Evolutionary conservation across 768 basidiomycete genomes (phyloP).

Genomic region (Termitomyces sp.): DNA sequence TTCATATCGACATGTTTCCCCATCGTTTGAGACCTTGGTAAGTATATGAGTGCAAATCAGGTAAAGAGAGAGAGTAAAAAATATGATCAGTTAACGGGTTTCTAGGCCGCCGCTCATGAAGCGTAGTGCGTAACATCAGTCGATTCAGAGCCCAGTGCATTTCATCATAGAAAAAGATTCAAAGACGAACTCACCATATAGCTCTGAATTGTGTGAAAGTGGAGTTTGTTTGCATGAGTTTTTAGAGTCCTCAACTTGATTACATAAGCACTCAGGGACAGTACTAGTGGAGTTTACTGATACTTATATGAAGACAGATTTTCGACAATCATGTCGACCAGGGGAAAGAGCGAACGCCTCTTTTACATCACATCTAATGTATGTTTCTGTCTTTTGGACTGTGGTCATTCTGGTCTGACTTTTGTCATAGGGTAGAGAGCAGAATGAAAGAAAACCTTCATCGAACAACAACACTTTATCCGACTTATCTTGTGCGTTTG

Average conservation of each 20-base stretch:
- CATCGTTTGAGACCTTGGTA: too few relatives aligned
- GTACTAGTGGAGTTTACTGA: too few relatives aligned
- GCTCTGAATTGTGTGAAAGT: not conserved
- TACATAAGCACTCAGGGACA: not conserved
- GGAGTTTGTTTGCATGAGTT: not conserved
- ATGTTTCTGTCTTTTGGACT: not conserved
- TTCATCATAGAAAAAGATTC: slow-evolving; percentile 33
- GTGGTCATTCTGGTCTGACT: not conserved
- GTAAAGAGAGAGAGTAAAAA: not conserved
- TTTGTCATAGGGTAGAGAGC: not conserved
- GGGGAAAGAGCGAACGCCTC: slow-evolving; percentile 12
- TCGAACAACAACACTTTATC: slow-evolving; percentile 9
- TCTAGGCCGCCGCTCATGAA: slow-evolving; percentile 27
- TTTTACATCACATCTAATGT: slow-evolving; percentile 19
- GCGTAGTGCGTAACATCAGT: slow-evolving; percentile 26
- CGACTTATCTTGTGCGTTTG: slow-evolving; percentile 21
- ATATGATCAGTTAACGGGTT: slow-evolving; percentile 20
- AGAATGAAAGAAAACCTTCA: slow-evolving; percentile 1
- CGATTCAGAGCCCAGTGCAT: slow-evolving; percentile 54
- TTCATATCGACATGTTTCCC: not conserved
- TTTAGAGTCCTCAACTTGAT: not conserved
- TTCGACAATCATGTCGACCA: not conserved
- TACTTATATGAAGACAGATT: not conserved
- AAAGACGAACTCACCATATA: slow-evolving; percentile 2
- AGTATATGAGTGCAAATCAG: too few relatives aligned